Conservation (phyloP, 306 rosid species). For the Lathyrus aphaca region DNA sequence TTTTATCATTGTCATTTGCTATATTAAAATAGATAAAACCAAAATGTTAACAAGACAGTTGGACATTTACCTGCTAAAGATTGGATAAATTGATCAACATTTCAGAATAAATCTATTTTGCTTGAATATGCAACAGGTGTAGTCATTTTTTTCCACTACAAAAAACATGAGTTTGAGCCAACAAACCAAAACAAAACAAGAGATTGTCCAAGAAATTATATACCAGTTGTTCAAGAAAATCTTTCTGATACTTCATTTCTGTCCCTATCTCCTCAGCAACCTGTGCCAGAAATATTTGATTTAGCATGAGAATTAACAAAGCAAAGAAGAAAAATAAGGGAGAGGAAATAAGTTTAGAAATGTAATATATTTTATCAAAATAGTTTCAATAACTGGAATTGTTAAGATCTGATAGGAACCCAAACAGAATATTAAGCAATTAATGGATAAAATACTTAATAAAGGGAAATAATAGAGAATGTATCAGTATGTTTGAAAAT, state of each 20-base stretch:
- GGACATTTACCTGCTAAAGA: conserved; percentile 9
- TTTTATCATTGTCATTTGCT: conserved; percentile 82
- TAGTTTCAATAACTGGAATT: background rate
- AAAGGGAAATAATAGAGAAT: background rate
- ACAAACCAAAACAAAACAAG: background rate
- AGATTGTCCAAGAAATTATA: conserved; percentile 11
- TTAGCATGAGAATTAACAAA: conserved; percentile 22
- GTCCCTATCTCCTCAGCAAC: conserved; percentile 85
- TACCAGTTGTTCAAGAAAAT: conserved; percentile 86
- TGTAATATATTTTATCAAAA: conserved; percentile 21
- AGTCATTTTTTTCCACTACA: background rate
- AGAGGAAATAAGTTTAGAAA: conserved; percentile 16
- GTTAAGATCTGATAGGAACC: background rate
- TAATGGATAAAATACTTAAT: background rate
- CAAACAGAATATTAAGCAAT: background rate
- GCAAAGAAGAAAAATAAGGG: background rate
- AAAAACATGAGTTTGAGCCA: background rate
- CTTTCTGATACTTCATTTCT: conserved; percentile 75
- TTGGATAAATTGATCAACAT: background rate
- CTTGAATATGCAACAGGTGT: background rate
- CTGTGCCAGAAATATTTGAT: conserved; percentile 48
- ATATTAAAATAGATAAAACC: conserved; percentile 39
- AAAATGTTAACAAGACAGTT: conserved; percentile 28
- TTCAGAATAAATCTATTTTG: conserved; percentile 6
- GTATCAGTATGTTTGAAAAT: background rate